These are phyloP conservation scores for Kwoniella dendrophila DNA, from an alignment of 768 basidiomycete genomes.

Conservation along the genomic window DNA sequence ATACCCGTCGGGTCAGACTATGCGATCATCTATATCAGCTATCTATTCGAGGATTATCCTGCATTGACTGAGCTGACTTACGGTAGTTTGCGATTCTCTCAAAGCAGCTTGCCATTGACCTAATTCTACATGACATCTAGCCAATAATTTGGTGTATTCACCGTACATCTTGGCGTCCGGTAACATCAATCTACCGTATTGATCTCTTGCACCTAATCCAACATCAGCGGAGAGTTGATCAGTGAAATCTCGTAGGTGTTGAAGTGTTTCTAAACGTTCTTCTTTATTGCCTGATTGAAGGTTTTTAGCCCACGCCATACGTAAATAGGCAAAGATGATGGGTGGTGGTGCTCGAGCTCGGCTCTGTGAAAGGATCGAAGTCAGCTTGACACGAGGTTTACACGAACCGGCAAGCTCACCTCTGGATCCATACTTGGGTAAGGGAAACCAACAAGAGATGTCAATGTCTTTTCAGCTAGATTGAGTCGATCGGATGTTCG, in stretches of 20 bases:
- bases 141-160: conserved; percentile 82
- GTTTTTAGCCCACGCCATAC: conserved; percentile 91
- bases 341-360: conserved; percentile 79
- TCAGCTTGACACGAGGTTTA: background rate
- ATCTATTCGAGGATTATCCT: too few species aligned
- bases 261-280: conserved; percentile 65
- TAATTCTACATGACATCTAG: conserved; percentile 93
- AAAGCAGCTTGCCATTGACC: conserved; percentile 90
- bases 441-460: conserved; percentile 72
- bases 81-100: conserved; percentile 75
- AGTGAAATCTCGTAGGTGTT: conserved; percentile 80
- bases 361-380: conserved; percentile 23
- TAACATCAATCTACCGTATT: conserved; percentile 56
- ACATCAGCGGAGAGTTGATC: conserved; percentile 74
- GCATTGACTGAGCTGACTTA: conserved; percentile 58
- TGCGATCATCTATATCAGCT: background rate
- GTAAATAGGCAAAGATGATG: conserved; percentile 93
- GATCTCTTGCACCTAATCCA: conserved; percentile 63
- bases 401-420: conserved; percentile 11
- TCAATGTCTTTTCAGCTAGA: conserved; percentile 95
- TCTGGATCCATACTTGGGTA: conserved; percentile 42
- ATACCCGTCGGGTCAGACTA: conserved; percentile 81
- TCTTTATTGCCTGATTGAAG: conserved; percentile 60
- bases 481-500: conserved; percentile 91
- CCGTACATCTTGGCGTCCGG: conserved; percentile 57